Evolutionary conservation across 768 basidiomycete genomes (phyloP), one percentile per base, ranked within the genome.

Genomic region (Auriculariales sp.): DNA sequence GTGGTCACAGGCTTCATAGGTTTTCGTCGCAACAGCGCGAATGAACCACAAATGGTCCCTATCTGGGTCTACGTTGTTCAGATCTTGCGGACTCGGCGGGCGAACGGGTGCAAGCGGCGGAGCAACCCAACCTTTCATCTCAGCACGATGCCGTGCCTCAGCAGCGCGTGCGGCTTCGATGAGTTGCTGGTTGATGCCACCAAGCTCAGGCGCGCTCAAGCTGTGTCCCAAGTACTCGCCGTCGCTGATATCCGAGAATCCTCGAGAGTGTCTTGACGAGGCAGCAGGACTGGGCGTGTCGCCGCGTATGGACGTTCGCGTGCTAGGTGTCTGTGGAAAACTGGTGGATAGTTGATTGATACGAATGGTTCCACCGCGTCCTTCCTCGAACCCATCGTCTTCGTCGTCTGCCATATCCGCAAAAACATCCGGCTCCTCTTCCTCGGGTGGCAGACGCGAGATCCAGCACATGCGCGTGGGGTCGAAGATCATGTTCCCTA

Each of bases 401-500:
- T 93, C 91, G 57, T 94, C 93, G 55, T 94, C 92, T 2, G 83
- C 87, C 27, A 92, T 75, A 56, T 88, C 84, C 42, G 87, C 89
- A 62, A 95, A 94, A n/a, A 92, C 85, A 61, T 97, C 92, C 5
- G 88, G 87, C 61, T 97, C 92, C 33, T 93, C 89, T 59, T 94
- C 88, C 51, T 91, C 91, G 19, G 84, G 81, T 4, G 81, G 73
- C 33, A 89, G 64, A 52, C 80, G 80, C 50, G 88, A 87, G 65
- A 98, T 76, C 91, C 91, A 97, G 60, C 90, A 88, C 92, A 97
- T 97, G 24, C 80, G 79, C 35, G 77, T 60, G 1, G 95, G 93
- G 66, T 99, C 93, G 59, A 99, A 98, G 31, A 90, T 79, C 94
- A 99, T 99, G 70, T 92, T 90, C 39, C 95, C 95, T 17, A 97